Evolutionary conservation across 768 basidiomycete species (phyloP), one percentile per base, ranked within the genome.

Genomic region (Mycena chlorophos): DNA sequence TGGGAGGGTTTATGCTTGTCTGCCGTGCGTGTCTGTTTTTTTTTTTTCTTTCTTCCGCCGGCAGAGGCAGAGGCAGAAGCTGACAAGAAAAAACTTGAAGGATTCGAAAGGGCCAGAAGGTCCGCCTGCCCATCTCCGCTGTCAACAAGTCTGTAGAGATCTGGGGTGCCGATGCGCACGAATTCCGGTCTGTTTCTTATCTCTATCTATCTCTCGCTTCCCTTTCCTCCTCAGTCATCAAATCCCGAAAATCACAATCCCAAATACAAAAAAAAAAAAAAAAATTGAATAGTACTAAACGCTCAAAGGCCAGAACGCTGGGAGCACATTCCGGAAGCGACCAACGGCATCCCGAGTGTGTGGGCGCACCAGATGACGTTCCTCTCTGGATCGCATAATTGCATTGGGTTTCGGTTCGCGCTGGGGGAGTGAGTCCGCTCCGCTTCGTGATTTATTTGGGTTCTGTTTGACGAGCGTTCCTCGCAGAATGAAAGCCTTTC

Each of bases 161-260:
- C 4, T 81, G 78, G 77, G 79, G 79, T 20, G 66, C 71, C 1
- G 78, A 81, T 55, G 76, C 75, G 0, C 38, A 58, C 23, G 72
- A 76, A 26, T 81, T 80, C 69, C 73, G 56, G 77, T 76, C 34
- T 46, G 69, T 48, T n/a, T 10, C n/a, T n/a, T 23, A 47, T 13
- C 19, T 47, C 22, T 25, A 19, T 1, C 3, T 0, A 43, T 3
- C 20, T 3, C 16, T 43, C 6, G 3, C 1, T 23, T 34, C 17
- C 27, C 17, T 3, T 23, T 16, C 13, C 40, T 42, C 8, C 13
- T 19, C 40, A 16, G 8, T 12, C 40, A 14, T n/a, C n/a, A n/a
- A n/a, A n/a, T n/a, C n/a, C n/a, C n/a, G n/a, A n/a, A n/a, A n/a
- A n/a, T n/a, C n/a, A n/a, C n/a, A n/a, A n/a, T n/a, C n/a, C n/a